Percentiles rank a stretch among this genome's conserved stretches.
phyloP scores from a whole-genome alignment of 352 stramenopile genomes.

The Phytophthora rubi region DNA sequence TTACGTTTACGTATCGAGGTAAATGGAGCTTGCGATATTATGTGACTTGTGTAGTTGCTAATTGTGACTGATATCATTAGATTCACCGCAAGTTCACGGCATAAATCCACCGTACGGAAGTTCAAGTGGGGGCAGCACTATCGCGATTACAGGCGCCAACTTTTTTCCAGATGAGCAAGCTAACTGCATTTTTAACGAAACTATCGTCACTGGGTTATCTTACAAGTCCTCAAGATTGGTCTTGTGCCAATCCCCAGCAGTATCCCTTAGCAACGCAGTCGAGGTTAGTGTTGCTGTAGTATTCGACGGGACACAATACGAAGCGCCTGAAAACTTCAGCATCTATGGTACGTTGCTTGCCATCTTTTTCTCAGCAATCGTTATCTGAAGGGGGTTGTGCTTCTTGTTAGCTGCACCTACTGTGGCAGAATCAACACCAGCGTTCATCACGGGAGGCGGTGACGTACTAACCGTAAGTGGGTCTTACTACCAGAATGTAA shows the following conservation, averaged over 20 bases:
- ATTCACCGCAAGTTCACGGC: conserved; percentile 39
- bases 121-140: conserved; percentile 24
- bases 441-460: conserved; percentile 35
- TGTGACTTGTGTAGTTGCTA: neutral
- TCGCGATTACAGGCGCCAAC: conserved; percentile 41
- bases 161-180: conserved; percentile 37
- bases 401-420: conserved; percentile 31
- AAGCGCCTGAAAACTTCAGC: conserved; percentile 27
- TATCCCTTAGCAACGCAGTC: conserved; percentile 3
- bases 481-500: conserved; percentile 39
- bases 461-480: conserved; percentile 39
- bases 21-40: conserved; percentile 9
- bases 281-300: conserved; percentile 35
- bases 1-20: conserved; percentile 63
- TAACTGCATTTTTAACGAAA: conserved; percentile 56
- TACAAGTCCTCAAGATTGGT: conserved; percentile 35
- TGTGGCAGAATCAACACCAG: conserved; percentile 28
- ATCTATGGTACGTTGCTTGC: conserved; percentile 31
- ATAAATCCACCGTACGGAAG: conserved; percentile 39
- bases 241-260: conserved; percentile 39
- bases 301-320: conserved; percentile 34
- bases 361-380: neutral
- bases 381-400: neutral
- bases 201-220: conserved; percentile 28
- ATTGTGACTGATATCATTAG: conserved; percentile 26